These are phyloP conservation scores for Suillus cothurnatus DNA, from an alignment of 768 basidiomycete species.

Conservation along the genomic window DNA sequence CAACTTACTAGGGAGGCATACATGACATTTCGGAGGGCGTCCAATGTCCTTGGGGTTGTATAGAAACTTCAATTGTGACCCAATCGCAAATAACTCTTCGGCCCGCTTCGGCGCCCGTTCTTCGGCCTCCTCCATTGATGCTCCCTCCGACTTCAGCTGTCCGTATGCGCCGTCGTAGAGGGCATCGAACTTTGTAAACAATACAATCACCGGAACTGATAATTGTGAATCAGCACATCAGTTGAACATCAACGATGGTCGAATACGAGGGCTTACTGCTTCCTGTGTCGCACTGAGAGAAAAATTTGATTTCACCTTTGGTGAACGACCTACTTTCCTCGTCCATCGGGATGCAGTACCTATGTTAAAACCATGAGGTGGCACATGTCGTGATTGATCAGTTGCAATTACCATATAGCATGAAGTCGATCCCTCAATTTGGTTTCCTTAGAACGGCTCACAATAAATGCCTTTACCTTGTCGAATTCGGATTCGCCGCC, in stretches of 20 bases:
- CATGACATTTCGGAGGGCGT: background rate
- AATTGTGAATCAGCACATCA: background rate
- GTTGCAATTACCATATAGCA: constrained; percentile 37
- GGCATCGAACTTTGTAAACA: constrained; percentile 43
- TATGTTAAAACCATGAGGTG: constrained; percentile 13
- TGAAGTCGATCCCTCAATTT: constrained; percentile 35
- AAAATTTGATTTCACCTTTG: background rate
- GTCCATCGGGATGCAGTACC: constrained; percentile 42
- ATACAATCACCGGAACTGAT: constrained; percentile 40
- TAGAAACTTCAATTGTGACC: background rate
- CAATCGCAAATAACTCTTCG: background rate
- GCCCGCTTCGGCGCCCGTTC: background rate
- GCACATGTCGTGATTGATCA: background rate
- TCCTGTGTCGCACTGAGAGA: background rate
- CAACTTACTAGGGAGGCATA: background rate
- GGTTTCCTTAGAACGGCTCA: constrained; percentile 17
- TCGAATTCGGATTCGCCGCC: background rate
- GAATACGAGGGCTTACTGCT: background rate
- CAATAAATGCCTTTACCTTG: background rate
- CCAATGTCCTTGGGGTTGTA: background rate
- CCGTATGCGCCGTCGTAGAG: constrained; percentile 24
- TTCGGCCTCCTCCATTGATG: background rate
- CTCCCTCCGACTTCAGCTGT: constrained; percentile 13
- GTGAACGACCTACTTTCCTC: constrained; percentile 9
- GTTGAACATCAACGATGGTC: background rate